Evolutionary conservation across 116 monocot genomes (phyloP).

Genomic region (Phalaenopsis hybrid): DNA sequence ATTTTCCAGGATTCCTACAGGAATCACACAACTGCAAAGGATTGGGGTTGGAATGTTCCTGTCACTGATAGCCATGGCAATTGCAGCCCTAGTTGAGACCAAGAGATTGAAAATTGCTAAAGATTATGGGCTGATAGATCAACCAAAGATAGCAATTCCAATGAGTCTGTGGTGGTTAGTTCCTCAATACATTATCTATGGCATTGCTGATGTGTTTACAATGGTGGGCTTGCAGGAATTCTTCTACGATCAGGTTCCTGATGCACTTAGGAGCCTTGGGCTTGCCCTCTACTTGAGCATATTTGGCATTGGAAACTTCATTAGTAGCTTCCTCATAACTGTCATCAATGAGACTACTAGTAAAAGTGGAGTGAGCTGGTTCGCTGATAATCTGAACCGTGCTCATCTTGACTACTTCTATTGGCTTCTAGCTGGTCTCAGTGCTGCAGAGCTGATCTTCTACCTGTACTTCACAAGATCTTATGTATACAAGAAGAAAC

Average conservation of each 20-base stretch:
- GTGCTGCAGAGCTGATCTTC: conserved; percentile 14
- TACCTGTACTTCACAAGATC: conserved; percentile 20
- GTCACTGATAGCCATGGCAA: conserved; percentile 25
- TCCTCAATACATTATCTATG: too few species aligned
- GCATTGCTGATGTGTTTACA: too few species aligned
- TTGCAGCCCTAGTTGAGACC: too few species aligned
- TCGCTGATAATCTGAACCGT: conserved; percentile 34
- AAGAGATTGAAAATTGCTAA: too few species aligned
- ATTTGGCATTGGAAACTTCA: conserved; percentile 38
- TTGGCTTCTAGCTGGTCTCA: conserved; percentile 34
- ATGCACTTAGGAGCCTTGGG: conserved; percentile 39
- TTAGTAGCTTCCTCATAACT: conserved; percentile 40
- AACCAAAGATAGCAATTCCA: too few species aligned
- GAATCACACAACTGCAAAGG: too few species aligned
- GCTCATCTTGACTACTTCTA: conserved; percentile 57
- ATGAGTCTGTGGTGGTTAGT: too few species aligned
- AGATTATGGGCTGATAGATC: too few species aligned
- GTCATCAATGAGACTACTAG: background rate
- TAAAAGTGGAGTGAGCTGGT: conserved; percentile 22
- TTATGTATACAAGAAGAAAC: conserved; percentile 28
- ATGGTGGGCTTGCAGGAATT: conserved; percentile 38
- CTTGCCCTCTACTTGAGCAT: conserved; percentile 52
- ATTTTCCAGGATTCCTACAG: too few species aligned
- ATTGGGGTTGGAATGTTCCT: conserved; percentile 20
- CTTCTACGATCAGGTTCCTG: conserved; percentile 64